Base-by-base conservation (phyloP, 1,139 yeast species). In the Candida tunisiensis region DNA sequence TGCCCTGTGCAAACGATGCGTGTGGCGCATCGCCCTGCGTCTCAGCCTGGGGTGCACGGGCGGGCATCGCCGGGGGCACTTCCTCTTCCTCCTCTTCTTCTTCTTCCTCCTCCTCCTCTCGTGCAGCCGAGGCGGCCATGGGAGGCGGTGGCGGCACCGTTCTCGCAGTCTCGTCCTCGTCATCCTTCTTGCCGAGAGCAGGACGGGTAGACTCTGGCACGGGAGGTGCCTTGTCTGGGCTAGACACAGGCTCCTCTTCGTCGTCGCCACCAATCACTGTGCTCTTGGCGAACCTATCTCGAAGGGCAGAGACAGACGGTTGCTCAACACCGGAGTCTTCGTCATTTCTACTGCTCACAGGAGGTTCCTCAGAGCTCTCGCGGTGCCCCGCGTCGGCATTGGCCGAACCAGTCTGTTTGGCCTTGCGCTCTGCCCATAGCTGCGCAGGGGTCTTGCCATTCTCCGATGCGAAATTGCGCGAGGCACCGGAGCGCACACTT, bases 361-460 rank as follows among this genome's bases (percentile, higher is more conserved):
- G n/a, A n/a, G n/a, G n/a, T n/a, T n/a, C n/a, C n/a, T n/a, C n/a
- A n/a, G n/a, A n/a, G n/a, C n/a, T n/a, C n/a, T n/a, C n/a, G n/a
- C n/a, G n/a, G n/a, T n/a, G n/a, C n/a, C n/a, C 31, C 8, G 37
- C 30, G 22, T 35, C 39, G 31, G 39, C 28, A 31, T 39, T 16
- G 16, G 34, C 29, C n/a, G 42, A 14, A 16, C 35, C 16, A 17
- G 33, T 31, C 25, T 35, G 29, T 32, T 69, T 64, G 27, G 79
- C 88, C 49, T 74, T 74, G 60, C 73, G 80, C 50, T 80, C 94
- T 13, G 95, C 95, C 95, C 95, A 83, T 21, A 79, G 47, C 53
- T 83, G 95, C 20, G 94, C 94, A 17, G 96, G 95, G 3, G 93
- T 78, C 54, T 80, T 79, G 34, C 93, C 94, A 32, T 65, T 69